Percentiles rank a stretch among this genome's conserved stretches.
These are phyloP conservation scores for Lycium barbarum DNA, from an alignment of 257 asterid genomes.

Conservation along the genomic window DNA sequence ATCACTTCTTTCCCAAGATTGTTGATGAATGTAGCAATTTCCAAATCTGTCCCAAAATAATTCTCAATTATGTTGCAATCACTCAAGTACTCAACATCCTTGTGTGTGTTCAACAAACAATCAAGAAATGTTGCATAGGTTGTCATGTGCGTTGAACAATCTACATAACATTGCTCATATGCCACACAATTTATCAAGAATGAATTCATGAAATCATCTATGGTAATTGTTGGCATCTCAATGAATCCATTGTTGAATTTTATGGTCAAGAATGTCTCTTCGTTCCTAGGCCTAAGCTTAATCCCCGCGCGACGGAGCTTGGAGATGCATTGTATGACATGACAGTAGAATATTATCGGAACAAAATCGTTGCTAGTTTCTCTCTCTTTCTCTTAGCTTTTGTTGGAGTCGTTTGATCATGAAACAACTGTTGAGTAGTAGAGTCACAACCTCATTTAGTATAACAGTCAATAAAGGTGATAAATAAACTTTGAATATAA, in stretches of 20 bases:
- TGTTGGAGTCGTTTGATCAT: no score
- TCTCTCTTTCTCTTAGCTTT: no score
- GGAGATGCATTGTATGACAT: constrained; percentile 66
- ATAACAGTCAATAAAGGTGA: no score
- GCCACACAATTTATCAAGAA: constrained; percentile 85
- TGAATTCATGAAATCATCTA: constrained; percentile 80
- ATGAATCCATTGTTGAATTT: constrained; percentile 65
- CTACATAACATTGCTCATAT: constrained; percentile 77
- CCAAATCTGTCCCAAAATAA: constrained; percentile 74
- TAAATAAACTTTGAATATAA: no score
- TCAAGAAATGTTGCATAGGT: constrained; percentile 76
- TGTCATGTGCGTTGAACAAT: constrained; percentile 74
- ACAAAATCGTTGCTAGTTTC: no score
- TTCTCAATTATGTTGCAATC: constrained; percentile 73
- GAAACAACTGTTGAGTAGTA: no score
- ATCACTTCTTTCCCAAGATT: constrained; percentile 84
- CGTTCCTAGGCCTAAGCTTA: constrained; percentile 43
- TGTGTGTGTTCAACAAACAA: constrained; percentile 63
- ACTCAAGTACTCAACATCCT: constrained; percentile 64
- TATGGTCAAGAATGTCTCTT: constrained; percentile 61
- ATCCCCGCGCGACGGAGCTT: constrained; percentile 81
- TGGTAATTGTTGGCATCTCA: constrained; percentile 70
- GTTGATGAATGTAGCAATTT: constrained; percentile 69
- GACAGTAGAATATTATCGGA: not conserved
- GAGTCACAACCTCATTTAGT: no score